A percentile compares a stretch with the other conserved stretches of the same genome.
Conservation (phyloP, 2,329 filamentous ascomycete species). For the Aureobasidium zeae region DNA sequence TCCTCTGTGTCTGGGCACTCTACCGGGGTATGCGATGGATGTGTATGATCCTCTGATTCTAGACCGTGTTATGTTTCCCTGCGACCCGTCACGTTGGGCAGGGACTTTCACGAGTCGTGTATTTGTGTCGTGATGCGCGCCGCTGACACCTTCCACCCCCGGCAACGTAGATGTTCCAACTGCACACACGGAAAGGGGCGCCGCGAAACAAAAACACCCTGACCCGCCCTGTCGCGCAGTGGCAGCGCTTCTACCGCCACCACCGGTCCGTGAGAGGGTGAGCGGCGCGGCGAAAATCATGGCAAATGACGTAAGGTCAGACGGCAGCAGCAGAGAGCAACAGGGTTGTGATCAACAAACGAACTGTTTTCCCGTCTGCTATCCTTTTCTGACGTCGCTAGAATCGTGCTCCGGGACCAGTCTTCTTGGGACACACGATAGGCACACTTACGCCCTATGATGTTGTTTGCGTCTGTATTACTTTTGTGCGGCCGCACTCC, state of each 20-base stretch:
- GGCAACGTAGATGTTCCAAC: too few relatives aligned
- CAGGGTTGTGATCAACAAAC: not conserved
- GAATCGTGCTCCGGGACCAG: not conserved
- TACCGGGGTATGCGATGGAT: too few relatives aligned
- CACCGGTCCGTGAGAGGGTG: not conserved
- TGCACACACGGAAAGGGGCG: too few relatives aligned
- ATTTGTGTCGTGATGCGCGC: too few relatives aligned
- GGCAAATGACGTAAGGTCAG: conserved; percentile 1
- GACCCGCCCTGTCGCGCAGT: not conserved
- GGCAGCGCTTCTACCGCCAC: conserved; percentile 3
- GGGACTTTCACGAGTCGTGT: too few relatives aligned
- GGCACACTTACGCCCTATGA: conserved; percentile 10
- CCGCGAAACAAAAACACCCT: not conserved
- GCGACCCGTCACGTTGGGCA: too few relatives aligned
- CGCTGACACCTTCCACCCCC: too few relatives aligned
- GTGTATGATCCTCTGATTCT: too few relatives aligned
- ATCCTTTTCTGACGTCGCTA: conserved; percentile 10
- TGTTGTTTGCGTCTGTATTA: conserved; percentile 14
- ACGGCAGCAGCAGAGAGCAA: not conserved
- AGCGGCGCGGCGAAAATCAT: not conserved
- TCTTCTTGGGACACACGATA: not conserved
- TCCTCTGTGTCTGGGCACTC: too few relatives aligned
- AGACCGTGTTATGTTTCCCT: too few relatives aligned
- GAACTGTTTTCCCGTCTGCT: not conserved
- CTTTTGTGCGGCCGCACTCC: conserved; percentile 13